Evolutionary conservation across 2,329 filamentous ascomycete species (phyloP), one percentile per base, ranked within the genome.

Genomic region (Colletotrichum euphorbiae): DNA sequence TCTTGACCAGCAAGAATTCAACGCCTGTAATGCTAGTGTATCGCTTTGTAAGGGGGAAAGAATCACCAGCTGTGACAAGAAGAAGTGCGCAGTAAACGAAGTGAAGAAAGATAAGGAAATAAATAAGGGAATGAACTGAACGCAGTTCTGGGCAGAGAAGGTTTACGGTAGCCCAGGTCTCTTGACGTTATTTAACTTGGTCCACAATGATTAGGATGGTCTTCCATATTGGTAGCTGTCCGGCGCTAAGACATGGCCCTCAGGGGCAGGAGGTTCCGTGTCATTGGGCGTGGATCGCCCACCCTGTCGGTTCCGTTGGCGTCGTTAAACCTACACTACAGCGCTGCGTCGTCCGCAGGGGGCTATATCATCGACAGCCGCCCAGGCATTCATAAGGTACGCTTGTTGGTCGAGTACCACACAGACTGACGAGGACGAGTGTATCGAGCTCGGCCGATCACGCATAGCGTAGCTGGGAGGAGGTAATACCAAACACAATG

Each of bases 1-100:
- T 33, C 46, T 51, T 51, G 46, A 51, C 46, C 46, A 51, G 46
- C 24, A 51, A 51, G 24, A 50, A 9, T 50, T 6, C 19, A 24
- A 11, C 6, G 19, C 8, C 4, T 50, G 12, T 3, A 48, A 3
- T 21, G 45, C 4, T 11, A 13, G 19, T 1, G 0, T 0, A 24
- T 21, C 45, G 21, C 45, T 13, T 7, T 13, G 21, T 3, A n/a
- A 6, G 45, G 24, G 24, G 24, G 4, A 24, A 24, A 28, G 15
- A 48, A 50, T 12, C 2, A 9, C 13, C 24, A 17, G n/a, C 1
- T n/a, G 3, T 0, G 1, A 38, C 33, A n/a, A 11, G 24, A 31
- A 31, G 1, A 43, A 43, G n/a, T 7, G 40, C 2, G 24, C 24
- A 6, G 46, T 28, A 9, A 17, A 24, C 24, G 21, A 50, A 17